A percentile compares a stretch with the other conserved stretches of the same genome.
Conservation (phyloP, 2,329 filamentous ascomycete species). For the Fusarium nematophilum region DNA sequence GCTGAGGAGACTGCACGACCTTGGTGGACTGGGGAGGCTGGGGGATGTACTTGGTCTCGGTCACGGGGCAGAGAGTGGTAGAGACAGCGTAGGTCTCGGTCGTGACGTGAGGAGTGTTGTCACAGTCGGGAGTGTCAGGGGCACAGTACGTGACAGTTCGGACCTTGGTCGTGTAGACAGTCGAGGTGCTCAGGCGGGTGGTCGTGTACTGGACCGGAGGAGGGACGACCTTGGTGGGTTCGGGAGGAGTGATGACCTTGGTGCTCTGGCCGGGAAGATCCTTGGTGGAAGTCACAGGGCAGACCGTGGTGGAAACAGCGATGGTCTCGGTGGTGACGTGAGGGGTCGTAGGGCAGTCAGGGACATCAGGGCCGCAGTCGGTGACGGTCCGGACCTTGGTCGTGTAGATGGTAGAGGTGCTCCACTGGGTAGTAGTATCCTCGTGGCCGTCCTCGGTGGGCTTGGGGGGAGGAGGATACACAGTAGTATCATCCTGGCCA, state of each 20-base stretch:
- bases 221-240: slow-evolving; percentile 7
- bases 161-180: slow-evolving; percentile 38
- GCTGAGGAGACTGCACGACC: slow-evolving; percentile 4
- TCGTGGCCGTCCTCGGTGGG: not conserved
- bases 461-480: not conserved
- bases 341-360: slow-evolving; percentile 20
- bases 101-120: slow-evolving; percentile 20
- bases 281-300: not conserved
- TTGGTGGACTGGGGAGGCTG: not conserved
- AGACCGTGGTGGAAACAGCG: slow-evolving; percentile 19
- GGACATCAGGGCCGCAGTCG: slow-evolving; percentile 12
- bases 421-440: slow-evolving; percentile 4
- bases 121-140: slow-evolving; percentile 36
- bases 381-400: slow-evolving; percentile 30
- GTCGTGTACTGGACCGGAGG: slow-evolving; percentile 12
- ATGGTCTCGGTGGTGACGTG: slow-evolving; percentile 28
- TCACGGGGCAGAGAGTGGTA: slow-evolving; percentile 39
- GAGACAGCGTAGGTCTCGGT: slow-evolving; percentile 40
- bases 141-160: slow-evolving; percentile 35
- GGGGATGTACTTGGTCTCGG: slow-evolving; percentile 17
- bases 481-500: not conserved
- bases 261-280: no score
- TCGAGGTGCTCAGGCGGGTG: no score
- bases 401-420: slow-evolving; percentile 22
- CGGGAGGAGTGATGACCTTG: no score